Percentiles rank a stretch among this genome's conserved stretches.
phyloP scores from a whole-genome alignment of 2,329 filamentous ascomycete genomes.

The Cordyceps tenuipes region DNA sequence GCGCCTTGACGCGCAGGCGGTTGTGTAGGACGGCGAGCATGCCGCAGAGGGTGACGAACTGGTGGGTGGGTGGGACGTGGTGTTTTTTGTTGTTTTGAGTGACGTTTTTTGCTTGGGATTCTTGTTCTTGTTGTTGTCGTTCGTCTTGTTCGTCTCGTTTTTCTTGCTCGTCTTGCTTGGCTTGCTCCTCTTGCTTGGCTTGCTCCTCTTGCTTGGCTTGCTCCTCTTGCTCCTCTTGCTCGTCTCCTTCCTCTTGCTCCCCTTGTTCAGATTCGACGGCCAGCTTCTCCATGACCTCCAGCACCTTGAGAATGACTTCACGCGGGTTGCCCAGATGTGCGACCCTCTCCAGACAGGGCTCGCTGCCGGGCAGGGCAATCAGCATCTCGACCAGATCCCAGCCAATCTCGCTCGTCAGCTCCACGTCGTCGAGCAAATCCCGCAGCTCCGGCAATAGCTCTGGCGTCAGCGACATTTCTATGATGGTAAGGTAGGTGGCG shows the following conservation, averaged over 20 bases:
- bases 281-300: conserved; percentile 58
- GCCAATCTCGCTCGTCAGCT: conserved; percentile 67
- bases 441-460: conserved; percentile 61
- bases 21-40: conserved; percentile 66
- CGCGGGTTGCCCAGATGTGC: conserved; percentile 71
- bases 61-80: conserved; percentile 27
- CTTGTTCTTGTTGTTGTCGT: too few species aligned
- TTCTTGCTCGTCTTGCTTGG: too few species aligned
- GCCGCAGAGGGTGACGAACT: conserved; percentile 61
- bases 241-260: too few species aligned
- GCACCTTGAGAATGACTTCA: conserved; percentile 73
- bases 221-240: too few species aligned
- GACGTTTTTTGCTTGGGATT: not conserved
- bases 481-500: conserved; percentile 69
- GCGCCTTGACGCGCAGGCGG: conserved; percentile 67
- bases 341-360: conserved; percentile 63
- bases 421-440: conserved; percentile 57
- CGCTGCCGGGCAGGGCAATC: conserved; percentile 58
- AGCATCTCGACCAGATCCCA: conserved; percentile 78
- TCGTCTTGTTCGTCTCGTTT: not conserved
- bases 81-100: conserved; percentile 22
- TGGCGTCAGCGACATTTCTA: conserved; percentile 63
- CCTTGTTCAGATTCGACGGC: conserved; percentile 26
- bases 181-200: too few species aligned
- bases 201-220: too few species aligned